Base-by-base conservation (phyloP, 768 basidiomycete species). In the Lactarius tabidus region DNA sequence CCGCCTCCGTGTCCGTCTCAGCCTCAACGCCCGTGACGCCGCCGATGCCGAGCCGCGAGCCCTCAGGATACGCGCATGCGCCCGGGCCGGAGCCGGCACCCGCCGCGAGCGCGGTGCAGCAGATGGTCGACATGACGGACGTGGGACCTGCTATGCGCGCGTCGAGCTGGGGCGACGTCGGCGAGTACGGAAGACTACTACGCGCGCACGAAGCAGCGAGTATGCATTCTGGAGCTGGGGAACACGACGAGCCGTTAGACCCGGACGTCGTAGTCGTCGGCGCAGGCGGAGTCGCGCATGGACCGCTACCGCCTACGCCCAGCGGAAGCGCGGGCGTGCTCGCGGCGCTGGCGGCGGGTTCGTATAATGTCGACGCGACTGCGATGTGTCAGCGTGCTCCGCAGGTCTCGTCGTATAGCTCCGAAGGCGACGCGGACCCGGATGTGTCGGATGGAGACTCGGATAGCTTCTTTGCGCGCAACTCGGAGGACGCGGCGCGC, bases 91-190 rank as follows among this genome's bases (percentile, higher is more conserved):
- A 48, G 45, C 45, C 45, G 23, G 45, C 45, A 48, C 23, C 45
- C 45, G 45, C 45, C 12, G 18, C 26, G 14, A 43, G 51, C 33
- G 20, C 17, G 6, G 57, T 58, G 36, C 12, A 2, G 2, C 36
- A 5, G 2, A 2, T 36, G 2, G 36, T 7, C 6, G 6, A 10
- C 39, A n/a, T 28, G 23, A 31, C 35, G n/a, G 56, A 36, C 36
- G 28, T 15, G 6, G 41, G 35, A 15, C 56, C 28, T 1, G 66
- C 63, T 8, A 60, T 68, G 63, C 69, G 69, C 29, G 69, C 69
- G 2, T 68, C 69, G 35, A 70, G 69, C 56, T 70, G 69, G 69
- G 69, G 69, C 28, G 67, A 70, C 36, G 67, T 70, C 31, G 63
- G 64, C 9, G 69, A 70, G n/a, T 70, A 70, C 9, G 35, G 62